A percentile compares a stretch with the other conserved stretches of the same genome.
These are phyloP conservation scores for Aegilops tauschii DNA, from an alignment of 176 grass and related monocot species.

Conservation along the genomic window DNA sequence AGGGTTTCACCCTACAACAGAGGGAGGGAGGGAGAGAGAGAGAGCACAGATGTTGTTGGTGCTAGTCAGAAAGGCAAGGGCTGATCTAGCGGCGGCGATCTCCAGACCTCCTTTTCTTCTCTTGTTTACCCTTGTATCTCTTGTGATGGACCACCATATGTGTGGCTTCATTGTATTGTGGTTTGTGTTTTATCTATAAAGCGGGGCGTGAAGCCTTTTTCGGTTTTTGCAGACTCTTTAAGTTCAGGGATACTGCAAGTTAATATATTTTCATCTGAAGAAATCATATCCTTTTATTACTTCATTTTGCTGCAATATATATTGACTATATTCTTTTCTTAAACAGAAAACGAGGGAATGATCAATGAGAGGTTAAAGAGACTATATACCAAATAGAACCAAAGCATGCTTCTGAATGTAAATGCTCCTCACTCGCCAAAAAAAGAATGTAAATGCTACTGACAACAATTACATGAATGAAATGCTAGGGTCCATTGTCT, in stretches of 20 bases:
- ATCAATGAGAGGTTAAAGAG: conserved; percentile 76
- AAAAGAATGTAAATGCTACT: neutral
- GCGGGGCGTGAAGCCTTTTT: no score
- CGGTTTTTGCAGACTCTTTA: conserved; percentile 38
- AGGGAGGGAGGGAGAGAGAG: no score
- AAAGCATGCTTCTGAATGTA: conserved; percentile 45
- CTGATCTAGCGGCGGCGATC: no score
- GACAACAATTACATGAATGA: neutral
- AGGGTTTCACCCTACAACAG: no score
- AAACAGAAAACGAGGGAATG: conserved; percentile 44
- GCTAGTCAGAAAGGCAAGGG: no score
- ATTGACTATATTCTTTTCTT: neutral
- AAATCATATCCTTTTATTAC: neutral
- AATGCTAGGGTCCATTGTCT: neutral
- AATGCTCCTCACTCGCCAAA: neutral
- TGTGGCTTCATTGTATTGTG: no score
- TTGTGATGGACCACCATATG: no score
- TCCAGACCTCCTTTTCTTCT: no score
- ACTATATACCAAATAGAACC: conserved; percentile 75
- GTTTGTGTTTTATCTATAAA: no score
- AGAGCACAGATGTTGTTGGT: no score
- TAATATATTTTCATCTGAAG: neutral
- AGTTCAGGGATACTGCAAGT: conserved; percentile 53
- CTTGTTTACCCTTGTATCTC: no score
- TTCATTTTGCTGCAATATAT: conserved; percentile 4